Evolutionary conservation across 192 early-diverging fungal species (phyloP), one percentile per base, ranked within the genome.

Genomic region (Allomyces macrogynus): DNA sequence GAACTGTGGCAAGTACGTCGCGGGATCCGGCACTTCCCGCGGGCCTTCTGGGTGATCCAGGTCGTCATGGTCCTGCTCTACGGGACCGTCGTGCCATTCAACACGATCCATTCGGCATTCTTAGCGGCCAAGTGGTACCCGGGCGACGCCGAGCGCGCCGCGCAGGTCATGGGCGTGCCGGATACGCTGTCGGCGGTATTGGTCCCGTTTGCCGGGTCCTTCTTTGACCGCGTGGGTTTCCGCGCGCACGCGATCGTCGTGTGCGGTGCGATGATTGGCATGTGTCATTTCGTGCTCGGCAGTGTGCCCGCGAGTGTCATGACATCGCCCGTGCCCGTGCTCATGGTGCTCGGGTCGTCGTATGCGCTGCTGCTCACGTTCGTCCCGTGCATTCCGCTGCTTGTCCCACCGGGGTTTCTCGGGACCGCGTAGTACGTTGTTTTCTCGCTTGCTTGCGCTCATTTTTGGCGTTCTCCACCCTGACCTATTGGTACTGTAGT

Each of bases 21-120:
- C 20, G 49, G 49, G 3, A 57, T 57, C 49, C 12, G 20, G 49
- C 61, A 67, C 24, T 82, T 76, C 69, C 72, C 78, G 9, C 20
- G 65, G 8, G 65, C 71, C 7, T 79, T 80, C 66, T 80, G 77
- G 79, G 65, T 82, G 22, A 27, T 83, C 1, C 64, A 66, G 9
- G 20, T 63, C 12, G 69, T 83, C 54, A 68, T 78, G 44, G 73
- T 81, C 20, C 20, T 76, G 25, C 62, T 82, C 73, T 75, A 77
- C 54, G 83, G 79, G 23, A 76, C 76, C n/a, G 73, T 80, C 14
- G 70, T 81, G 3, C 79, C 83, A 9, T 85, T 85, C 75, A 81
- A 83, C 66, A 80, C 76, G 5, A 81, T 85, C 66, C 83, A 83
- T 64, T 75, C 78, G 3, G 76, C 71, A 22, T 79, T 85, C 43